These are phyloP conservation scores for Fusarium oxysporum DNA, from an alignment of 2,329 filamentous ascomycete genomes.

Conservation along the genomic window DNA sequence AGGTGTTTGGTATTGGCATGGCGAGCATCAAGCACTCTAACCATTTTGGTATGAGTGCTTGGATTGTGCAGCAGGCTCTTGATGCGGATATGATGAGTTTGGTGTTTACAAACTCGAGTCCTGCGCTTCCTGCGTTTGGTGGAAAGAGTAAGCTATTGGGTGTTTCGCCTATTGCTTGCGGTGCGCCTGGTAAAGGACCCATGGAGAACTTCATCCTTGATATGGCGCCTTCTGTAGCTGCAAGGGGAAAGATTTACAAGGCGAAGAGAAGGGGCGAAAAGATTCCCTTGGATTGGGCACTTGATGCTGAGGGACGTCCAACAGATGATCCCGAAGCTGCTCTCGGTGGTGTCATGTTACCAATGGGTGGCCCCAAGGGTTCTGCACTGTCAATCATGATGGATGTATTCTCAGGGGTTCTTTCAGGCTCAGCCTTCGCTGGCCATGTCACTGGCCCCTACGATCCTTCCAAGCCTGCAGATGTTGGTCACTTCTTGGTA, in stretches of 20 bases:
- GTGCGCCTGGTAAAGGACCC: constrained; percentile 71
- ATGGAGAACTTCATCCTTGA: constrained; percentile 75
- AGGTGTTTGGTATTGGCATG: constrained; percentile 77
- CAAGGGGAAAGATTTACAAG: constrained; percentile 79
- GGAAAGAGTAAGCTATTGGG: constrained; percentile 77
- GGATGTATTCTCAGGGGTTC: constrained; percentile 85
- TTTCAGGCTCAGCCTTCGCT: constrained; percentile 83
- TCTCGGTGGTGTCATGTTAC: constrained; percentile 82
- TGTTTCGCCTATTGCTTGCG: constrained; percentile 79
- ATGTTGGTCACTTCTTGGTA: constrained; percentile 80
- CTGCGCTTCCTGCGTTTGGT: constrained; percentile 78
- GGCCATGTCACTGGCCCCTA: constrained; percentile 83
- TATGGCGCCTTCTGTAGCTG: constrained; percentile 77
- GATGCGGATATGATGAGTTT: constrained; percentile 77
- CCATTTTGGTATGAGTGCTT: constrained; percentile 86
- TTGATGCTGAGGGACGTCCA: constrained; percentile 75
- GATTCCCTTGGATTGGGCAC: constrained; percentile 79
- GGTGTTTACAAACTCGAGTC: constrained; percentile 78
- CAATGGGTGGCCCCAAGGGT: constrained; percentile 87
- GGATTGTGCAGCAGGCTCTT: constrained; percentile 81
- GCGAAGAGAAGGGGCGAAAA: constrained; percentile 74
- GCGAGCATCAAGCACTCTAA: constrained; percentile 81
- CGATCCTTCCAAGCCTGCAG: constrained; percentile 73
- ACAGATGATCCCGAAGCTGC: constrained; percentile 79
- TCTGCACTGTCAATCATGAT: constrained; percentile 84